phyloP scores from a whole-genome alignment of 306 rosid genomes.

The Cicer bijugum region DNA sequence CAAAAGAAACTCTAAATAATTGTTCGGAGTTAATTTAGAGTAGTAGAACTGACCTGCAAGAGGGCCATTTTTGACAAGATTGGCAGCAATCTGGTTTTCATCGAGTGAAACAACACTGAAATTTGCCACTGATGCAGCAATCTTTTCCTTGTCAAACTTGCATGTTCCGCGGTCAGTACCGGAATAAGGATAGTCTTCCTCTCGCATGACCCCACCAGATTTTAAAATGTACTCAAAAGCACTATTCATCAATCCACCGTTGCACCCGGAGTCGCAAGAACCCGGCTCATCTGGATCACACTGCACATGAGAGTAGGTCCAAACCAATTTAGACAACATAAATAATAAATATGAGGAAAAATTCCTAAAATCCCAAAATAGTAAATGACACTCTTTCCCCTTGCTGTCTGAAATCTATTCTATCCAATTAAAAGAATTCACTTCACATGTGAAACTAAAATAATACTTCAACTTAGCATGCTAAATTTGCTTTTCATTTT shows the following conservation, averaged over 20 bases:
- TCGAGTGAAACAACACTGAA: conserved; percentile 87
- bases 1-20: background rate
- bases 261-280: conserved; percentile 95
- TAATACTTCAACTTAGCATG: background rate
- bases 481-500: background rate
- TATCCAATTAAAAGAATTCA: background rate
- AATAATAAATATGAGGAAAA: background rate
- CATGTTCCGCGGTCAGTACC: conserved; percentile 70
- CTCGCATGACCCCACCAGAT: conserved; percentile 91
- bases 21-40: background rate
- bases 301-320: conserved; percentile 49
- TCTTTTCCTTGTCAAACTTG: conserved; percentile 78
- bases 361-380: background rate
- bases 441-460: conserved; percentile 1
- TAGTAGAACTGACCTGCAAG: conserved; percentile 66
- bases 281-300: conserved; percentile 87
- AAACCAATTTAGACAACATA: conserved; percentile 8
- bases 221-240: conserved; percentile 90
- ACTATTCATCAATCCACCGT: conserved; percentile 94
- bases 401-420: background rate
- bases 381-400: background rate
- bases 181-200: conserved; percentile 89
- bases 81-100: conserved; percentile 91
- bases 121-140: conserved; percentile 87
- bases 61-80: conserved; percentile 91